These are phyloP conservation scores for Cryptococcus floricola DNA, from an alignment of 1,284 basidiomycete genomes.

Conservation along the genomic window DNA sequence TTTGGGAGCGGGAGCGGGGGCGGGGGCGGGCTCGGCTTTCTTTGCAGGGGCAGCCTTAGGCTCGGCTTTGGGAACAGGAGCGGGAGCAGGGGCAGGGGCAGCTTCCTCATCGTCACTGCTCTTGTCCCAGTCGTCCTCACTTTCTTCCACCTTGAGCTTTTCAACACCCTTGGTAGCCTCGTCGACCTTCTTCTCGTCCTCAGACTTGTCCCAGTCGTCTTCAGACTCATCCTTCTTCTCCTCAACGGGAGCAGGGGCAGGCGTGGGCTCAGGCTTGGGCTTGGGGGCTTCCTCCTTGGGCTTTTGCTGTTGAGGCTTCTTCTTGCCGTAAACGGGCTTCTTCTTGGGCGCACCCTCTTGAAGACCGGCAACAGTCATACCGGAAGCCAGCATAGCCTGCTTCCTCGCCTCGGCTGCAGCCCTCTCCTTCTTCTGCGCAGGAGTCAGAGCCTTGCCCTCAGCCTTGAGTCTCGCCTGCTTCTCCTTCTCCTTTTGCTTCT, in stretches of 20 bases:
- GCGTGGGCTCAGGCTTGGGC: conserved; percentile 18
- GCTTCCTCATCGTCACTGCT: conserved; percentile 46
- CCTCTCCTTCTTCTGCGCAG: conserved; percentile 94
- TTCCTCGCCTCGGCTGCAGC: conserved; percentile 86
- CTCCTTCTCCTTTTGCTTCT: conserved; percentile 89
- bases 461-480: conserved; percentile 68
- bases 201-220: conserved; percentile 82
- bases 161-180: conserved; percentile 30
- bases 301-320: conserved; percentile 60
- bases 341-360: conserved; percentile 52
- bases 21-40: neutral
- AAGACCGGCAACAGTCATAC: conserved; percentile 85
- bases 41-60: conserved; percentile 19
- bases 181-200: conserved; percentile 57
- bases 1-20: conserved; percentile 12
- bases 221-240: conserved; percentile 29
- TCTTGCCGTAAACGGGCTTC: conserved; percentile 66
- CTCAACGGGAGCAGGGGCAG: conserved; percentile 40
- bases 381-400: conserved; percentile 78
- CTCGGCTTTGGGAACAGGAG: conserved; percentile 15
- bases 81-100: conserved; percentile 14
- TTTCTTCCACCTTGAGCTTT: conserved; percentile 39
- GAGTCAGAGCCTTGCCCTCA: conserved; percentile 83
- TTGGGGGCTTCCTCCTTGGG: conserved; percentile 8
- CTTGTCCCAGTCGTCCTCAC: conserved; percentile 74